Base-by-base conservation (phyloP, 257 asterid genomes). In the Paraleonurus japonicus region DNA sequence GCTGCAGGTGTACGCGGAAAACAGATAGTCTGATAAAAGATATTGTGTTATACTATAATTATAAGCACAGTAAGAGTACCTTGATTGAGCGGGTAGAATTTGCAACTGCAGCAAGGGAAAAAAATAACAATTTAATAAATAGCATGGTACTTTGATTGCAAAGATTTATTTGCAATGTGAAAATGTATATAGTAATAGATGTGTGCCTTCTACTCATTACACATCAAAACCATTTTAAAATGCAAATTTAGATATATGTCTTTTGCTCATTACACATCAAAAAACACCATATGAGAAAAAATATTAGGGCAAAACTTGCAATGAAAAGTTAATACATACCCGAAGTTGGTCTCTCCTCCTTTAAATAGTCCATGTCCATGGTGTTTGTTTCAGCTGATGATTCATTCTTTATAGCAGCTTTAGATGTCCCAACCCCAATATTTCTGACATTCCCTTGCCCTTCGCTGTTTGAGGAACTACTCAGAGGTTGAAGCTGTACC, bases 331-430 rank as follows among this genome's bases (percentile, higher is more conserved):
- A 51, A 62, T 43, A 24, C 73, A 39, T 77, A 92, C 96, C 86
- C 17, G 78, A 72, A 50, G 61, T 67, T 37, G 35, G 74, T 48
- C 75, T 74, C 74, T 76, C 87, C 71, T 77, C 84, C 61, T 70
- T 83, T 8, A 70, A 61, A 23, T 67, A 73, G 76, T 79, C 85
- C 77, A 85, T 78, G 57, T 83, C 89, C 89, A 87, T 72, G 70
- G 84, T 78, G 80, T 79, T 83, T 20, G 92, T 90, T 60, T 88
- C 97, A 70, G 96, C 93, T 7, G 92, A 88, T n/a, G 93, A 85
- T 55, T 88, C 97, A 68, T 84, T 83, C 76, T 61, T 82, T 55
- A 67, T 24, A 61, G 78, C 74, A 68, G 27, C 75, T 71, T 78
- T 77, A 26, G 76, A 67, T 59, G 69, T 75, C 57, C 77, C 72